Percentiles rank a stretch among this genome's conserved stretches.
Conservation (phyloP, 2,329 filamentous ascomycete species). For the Fusarium gaditjirri region DNA sequence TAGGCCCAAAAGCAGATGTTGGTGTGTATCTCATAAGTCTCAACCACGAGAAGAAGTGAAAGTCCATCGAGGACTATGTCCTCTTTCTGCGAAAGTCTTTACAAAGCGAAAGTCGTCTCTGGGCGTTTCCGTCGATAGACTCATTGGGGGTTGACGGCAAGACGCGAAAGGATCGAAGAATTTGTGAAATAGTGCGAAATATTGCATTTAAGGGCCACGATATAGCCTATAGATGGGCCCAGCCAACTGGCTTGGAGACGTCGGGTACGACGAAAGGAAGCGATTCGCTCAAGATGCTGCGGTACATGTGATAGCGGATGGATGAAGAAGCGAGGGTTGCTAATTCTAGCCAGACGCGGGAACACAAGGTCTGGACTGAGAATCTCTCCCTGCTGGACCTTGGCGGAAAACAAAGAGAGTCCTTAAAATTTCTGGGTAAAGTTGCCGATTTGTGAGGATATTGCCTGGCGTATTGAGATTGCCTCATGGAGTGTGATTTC, state of each 20-base stretch:
- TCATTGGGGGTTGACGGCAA: neutral
- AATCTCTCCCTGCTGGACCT: neutral
- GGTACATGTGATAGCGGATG: constrained; percentile 32
- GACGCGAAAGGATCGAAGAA: neutral
- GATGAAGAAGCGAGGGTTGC: constrained; percentile 34
- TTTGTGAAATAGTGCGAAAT: neutral
- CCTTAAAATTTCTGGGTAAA: neutral
- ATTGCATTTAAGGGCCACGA: neutral
- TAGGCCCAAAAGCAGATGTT: neutral
- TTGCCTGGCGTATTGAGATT: neutral
- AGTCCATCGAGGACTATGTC: neutral
- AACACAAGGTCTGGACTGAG: constrained; percentile 11
- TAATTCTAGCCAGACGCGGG: constrained; percentile 17
- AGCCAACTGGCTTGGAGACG: constrained; percentile 25
- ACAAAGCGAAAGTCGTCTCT: neutral
- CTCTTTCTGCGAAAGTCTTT: neutral
- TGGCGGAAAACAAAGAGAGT: neutral
- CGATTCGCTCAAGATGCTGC: constrained; percentile 27
- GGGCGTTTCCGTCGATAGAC: neutral
- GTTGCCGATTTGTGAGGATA: neutral
- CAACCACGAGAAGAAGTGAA: neutral
- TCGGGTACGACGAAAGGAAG: constrained; percentile 29
- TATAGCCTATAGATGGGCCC: constrained; percentile 11
- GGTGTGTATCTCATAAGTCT: neutral
- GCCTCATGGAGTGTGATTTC: neutral